Conservation (phyloP, 495 filamentous ascomycete species). For the Trichoderma gamsii region DNA sequence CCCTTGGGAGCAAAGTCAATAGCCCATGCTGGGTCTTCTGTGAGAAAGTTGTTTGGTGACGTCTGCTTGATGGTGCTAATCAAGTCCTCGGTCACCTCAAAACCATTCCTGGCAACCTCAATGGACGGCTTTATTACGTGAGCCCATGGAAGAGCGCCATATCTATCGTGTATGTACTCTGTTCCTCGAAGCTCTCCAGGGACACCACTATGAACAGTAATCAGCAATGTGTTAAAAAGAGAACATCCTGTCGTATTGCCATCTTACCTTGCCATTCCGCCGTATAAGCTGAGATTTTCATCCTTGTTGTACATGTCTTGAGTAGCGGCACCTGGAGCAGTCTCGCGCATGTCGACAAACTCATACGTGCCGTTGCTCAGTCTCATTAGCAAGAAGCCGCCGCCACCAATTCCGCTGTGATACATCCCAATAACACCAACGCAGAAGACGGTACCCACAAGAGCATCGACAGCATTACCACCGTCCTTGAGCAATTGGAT, state of each 20-base stretch:
- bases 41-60: slow-evolving; percentile 46
- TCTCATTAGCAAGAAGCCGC: slow-evolving; percentile 73
- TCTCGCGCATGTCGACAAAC: slow-evolving; percentile 75
- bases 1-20: slow-evolving; percentile 74
- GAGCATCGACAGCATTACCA: slow-evolving; percentile 63
- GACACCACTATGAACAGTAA: slow-evolving; percentile 49
- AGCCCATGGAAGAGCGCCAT: slow-evolving; percentile 66
- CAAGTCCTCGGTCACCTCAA: slow-evolving; percentile 55
- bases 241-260: background rate
- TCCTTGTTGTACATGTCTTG: slow-evolving; percentile 70
- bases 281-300: slow-evolving; percentile 33
- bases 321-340: slow-evolving; percentile 67
- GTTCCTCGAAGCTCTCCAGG: slow-evolving; percentile 74
- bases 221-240: background rate
- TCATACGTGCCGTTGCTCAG: slow-evolving; percentile 54
- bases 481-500: slow-evolving; percentile 56
- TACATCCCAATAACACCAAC: slow-evolving; percentile 68
- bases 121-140: slow-evolving; percentile 60
- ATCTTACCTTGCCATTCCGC: slow-evolving; percentile 56
- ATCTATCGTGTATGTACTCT: slow-evolving; percentile 63
- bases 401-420: slow-evolving; percentile 70
- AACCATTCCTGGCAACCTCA: slow-evolving; percentile 63
- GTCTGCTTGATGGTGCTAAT: slow-evolving; percentile 52
- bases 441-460: slow-evolving; percentile 50
- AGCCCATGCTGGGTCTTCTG: slow-evolving; percentile 64